Conservation (phyloP, 2,329 filamentous ascomycete species). For the Malbranchea zuffiana region DNA sequence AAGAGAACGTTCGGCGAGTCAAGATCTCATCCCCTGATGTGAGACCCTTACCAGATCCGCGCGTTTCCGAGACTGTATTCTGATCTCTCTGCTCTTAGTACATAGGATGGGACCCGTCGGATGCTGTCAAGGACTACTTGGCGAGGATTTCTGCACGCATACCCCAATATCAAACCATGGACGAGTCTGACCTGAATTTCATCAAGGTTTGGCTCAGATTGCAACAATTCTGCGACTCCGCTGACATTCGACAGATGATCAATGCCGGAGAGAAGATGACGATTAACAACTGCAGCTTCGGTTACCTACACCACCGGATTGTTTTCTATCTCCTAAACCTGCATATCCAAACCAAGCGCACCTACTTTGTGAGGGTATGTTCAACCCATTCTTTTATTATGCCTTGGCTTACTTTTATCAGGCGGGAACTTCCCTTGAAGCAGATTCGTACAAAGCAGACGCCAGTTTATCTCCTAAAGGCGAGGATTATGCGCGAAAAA, state of each 20-base stretch:
- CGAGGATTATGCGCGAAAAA: constrained; percentile 66
- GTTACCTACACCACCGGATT: constrained; percentile 91
- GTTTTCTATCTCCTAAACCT: constrained; percentile 97
- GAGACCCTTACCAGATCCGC: constrained; percentile 26
- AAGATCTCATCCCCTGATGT: constrained; percentile 97
- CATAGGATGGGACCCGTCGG: constrained; percentile 78
- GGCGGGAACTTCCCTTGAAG: constrained; percentile 73
- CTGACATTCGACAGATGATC: constrained; percentile 56
- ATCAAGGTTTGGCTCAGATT: constrained; percentile 56
- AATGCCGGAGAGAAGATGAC: constrained; percentile 88
- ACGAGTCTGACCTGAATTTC: constrained; percentile 86
- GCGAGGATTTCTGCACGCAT: constrained; percentile 84
- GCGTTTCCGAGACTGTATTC: background rate
- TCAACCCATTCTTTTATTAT: constrained; percentile 4
- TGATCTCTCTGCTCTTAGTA: constrained; percentile 45
- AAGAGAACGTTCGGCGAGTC: constrained; percentile 92
- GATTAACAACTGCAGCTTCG: constrained; percentile 95
- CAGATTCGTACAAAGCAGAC: constrained; percentile 87
- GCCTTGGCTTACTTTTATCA: constrained; percentile 21
- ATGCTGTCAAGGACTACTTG: constrained; percentile 85
- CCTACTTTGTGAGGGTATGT: constrained; percentile 70
- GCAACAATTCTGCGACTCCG: background rate
- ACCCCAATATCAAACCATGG: constrained; percentile 92
- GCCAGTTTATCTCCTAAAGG: constrained; percentile 73
- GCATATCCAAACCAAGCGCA: constrained; percentile 89